Conservation (phyloP, 257 asterid genomes). For the Avicennia marina region DNA sequence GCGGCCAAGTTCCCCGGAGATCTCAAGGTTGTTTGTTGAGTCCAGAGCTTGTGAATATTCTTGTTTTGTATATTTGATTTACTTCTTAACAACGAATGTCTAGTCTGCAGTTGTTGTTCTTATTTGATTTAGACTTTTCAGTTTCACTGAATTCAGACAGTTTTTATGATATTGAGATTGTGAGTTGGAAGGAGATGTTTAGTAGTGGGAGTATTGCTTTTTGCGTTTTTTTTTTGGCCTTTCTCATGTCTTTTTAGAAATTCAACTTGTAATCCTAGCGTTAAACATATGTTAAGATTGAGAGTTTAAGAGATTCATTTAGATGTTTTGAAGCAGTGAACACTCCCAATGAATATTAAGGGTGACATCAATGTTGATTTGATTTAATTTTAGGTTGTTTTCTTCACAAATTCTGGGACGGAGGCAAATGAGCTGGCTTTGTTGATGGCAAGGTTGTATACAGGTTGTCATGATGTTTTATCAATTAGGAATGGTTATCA, state of each 20-base stretch:
- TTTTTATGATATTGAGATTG: too few species aligned
- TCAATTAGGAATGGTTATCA: conserved; percentile 89
- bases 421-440: conserved; percentile 94
- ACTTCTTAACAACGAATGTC: background rate
- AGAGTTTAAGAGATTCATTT: background rate
- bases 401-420: conserved; percentile 93
- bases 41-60: too few species aligned
- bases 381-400: conserved; percentile 55
- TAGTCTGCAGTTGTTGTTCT: background rate
- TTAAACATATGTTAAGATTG: background rate
- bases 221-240: too few species aligned
- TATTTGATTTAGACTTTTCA: too few species aligned
- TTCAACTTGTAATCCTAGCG: too few species aligned
- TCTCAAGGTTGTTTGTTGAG: conserved; percentile 57
- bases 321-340: background rate
- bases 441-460: conserved; percentile 75
- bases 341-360: too few species aligned
- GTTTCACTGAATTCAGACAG: too few species aligned
- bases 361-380: background rate
- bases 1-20: conserved; percentile 73
- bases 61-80: too few species aligned
- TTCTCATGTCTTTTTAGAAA: too few species aligned
- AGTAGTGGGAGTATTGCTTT: too few species aligned
- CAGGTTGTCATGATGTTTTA: conserved; percentile 69
- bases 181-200: too few species aligned